phyloP scores from a whole-genome alignment of 352 stramenopile genomes.

The Globisporangium radiosum region DNA sequence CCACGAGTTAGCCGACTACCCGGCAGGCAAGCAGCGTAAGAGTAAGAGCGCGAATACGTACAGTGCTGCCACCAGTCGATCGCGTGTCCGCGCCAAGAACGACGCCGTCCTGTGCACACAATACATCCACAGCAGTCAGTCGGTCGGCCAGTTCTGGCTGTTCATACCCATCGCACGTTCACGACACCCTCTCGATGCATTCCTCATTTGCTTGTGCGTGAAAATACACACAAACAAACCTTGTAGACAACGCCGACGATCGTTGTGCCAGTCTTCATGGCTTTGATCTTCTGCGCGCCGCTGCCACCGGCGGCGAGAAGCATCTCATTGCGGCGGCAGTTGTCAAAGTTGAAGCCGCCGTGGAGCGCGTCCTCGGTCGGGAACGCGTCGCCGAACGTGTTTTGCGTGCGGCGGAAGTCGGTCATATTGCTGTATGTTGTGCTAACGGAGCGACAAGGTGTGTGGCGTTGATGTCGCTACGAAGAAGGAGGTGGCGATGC shows the following conservation, averaged over 20 bases:
- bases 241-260: slow-evolving; percentile 97
- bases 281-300: slow-evolving; percentile 60
- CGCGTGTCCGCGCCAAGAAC: slow-evolving; percentile 97
- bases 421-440: slow-evolving; percentile 30
- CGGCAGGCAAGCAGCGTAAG: neutral
- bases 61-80: slow-evolving; percentile 91
- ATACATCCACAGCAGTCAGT: neutral
- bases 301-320: slow-evolving; percentile 45
- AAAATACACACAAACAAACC: slow-evolving; percentile 8
- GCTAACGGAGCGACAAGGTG: neutral
- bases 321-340: slow-evolving; percentile 89
- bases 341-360: slow-evolving; percentile 91
- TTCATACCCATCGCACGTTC: no score
- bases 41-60: slow-evolving; percentile 7
- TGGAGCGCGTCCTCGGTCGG: slow-evolving; percentile 44
- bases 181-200: no score
- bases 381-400: slow-evolving; percentile 71
- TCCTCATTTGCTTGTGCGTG: no score
- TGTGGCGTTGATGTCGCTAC: neutral
- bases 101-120: slow-evolving; percentile 78
- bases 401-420: slow-evolving; percentile 78
- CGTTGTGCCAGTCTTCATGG: slow-evolving; percentile 95
- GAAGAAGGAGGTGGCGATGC: neutral
- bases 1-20: neutral
- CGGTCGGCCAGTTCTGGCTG: neutral